Percentiles rank a stretch among this genome's conserved stretches.
Conservation (phyloP, 352 stramenopile species). For the Pythium rishiriense region DNA sequence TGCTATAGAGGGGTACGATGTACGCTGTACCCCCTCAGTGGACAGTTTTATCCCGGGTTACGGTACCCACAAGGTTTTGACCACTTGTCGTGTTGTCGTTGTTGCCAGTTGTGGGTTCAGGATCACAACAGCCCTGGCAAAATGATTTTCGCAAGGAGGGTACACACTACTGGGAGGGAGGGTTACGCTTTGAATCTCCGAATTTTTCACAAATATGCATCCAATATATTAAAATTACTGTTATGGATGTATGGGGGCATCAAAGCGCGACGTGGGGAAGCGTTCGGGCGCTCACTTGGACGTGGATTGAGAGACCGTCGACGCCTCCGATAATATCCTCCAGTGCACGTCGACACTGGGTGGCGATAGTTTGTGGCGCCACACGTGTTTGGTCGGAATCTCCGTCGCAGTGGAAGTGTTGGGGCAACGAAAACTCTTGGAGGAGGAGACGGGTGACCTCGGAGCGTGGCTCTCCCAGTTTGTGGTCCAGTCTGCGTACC, state of each 20-base stretch:
- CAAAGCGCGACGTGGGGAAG: conserved; percentile 45
- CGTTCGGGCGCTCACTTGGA: conserved; percentile 25
- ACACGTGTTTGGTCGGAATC: background rate
- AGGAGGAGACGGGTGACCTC: conserved; percentile 28
- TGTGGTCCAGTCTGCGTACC: too few species aligned
- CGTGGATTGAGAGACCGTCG: background rate
- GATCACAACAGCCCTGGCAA: background rate
- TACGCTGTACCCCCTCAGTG: background rate
- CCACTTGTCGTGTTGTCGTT: conserved; percentile 1
- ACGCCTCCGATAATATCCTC: background rate
- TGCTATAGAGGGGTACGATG: background rate
- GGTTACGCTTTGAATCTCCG: conserved; percentile 7
- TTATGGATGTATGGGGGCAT: too few species aligned
- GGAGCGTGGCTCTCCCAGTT: too few species aligned
- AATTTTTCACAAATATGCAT: background rate
- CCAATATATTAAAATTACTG: conserved; percentile 2
- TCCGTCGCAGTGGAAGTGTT: conserved; percentile 24
- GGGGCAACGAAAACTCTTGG: conserved; percentile 57
- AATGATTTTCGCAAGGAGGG: conserved; percentile 1
- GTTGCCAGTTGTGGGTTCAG: background rate
- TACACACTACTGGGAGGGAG: background rate
- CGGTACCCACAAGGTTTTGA: background rate
- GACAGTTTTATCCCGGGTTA: background rate
- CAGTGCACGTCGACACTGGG: background rate
- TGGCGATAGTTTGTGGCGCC: background rate